Base-by-base conservation (phyloP, 495 filamentous ascomycete species). In the Penicillium manginii region DNA sequence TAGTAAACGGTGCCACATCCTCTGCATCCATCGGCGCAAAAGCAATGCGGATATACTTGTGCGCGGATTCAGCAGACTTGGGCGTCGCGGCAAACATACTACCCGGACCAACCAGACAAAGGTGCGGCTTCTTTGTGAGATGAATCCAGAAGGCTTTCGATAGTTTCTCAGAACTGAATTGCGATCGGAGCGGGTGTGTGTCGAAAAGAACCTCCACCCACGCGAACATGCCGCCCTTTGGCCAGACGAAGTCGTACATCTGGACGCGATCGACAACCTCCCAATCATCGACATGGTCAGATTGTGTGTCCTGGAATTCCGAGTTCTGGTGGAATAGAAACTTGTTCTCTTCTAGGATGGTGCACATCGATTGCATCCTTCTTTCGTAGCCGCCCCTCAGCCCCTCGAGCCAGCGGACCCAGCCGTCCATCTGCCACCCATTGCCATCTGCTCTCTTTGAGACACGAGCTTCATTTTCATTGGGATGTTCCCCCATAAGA, bases 141-240 rank as follows among this genome's bases (percentile, higher is more conserved):
- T 86, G 88, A 4, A 88, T 60, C 89, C 91, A 93, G 35, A 96
- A 72, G 6, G 88, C 88, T 18, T 75, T 72, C 19, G 81, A 71
- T 0, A 92, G 78, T 31, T 73, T 69, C 23, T 72, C 59, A 0
- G 64, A 59, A 12, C 71, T 69, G 59, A 77, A 74, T 26, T 73
- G 72, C 7, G 77, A 73, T 37, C 72, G 83, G 19, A 96, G 77
- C 9, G 92, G 91, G 62, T 98, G 93, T 0, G 73, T 75, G 12
- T 87, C 79, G 56, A 93, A 84, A 45, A 83, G 70, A 21, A 94
- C 62, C 18, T 83, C 77, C 0, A 96, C 61, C 93, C 93, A 98
- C 21, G 94, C 71, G 69, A 96, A 97, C 93, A 97, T 97, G 60
- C 93, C 93, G 15, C 86, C 93, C n/a, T 86, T 82, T 1, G 93